These are phyloP conservation scores for Irpex rosettiformis DNA, from an alignment of 1,284 basidiomycete genomes.

Conservation along the genomic window DNA sequence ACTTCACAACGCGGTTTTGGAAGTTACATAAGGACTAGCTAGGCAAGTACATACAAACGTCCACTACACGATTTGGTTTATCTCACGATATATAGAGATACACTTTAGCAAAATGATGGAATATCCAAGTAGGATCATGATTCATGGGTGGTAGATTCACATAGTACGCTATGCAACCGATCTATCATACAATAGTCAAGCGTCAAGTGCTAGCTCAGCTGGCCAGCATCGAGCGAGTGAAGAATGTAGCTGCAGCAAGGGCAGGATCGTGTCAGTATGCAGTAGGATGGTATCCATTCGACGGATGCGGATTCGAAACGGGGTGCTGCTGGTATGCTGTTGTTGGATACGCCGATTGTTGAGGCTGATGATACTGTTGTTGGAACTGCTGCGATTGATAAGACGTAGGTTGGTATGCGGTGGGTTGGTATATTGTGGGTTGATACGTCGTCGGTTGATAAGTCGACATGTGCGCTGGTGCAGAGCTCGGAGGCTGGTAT, in stretches of 20 bases:
- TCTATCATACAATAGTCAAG: too few relatives aligned
- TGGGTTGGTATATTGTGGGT: constrained; percentile 6
- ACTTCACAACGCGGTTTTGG: too few relatives aligned
- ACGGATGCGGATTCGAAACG: background rate
- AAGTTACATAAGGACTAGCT: too few relatives aligned
- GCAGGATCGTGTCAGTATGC: background rate
- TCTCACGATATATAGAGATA: too few relatives aligned
- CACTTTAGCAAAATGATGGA: too few relatives aligned
- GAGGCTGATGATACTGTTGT: constrained; percentile 2
- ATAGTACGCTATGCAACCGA: too few relatives aligned
- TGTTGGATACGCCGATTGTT: background rate
- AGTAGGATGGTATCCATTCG: background rate
- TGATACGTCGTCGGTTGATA: constrained; percentile 6
- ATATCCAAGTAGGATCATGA: too few relatives aligned
- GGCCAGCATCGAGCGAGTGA: background rate
- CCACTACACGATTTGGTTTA: too few relatives aligned
- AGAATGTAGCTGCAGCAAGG: background rate
- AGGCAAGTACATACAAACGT: too few relatives aligned
- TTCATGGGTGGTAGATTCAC: too few relatives aligned
- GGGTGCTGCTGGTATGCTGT: constrained; percentile 2
- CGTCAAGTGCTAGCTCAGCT: background rate
- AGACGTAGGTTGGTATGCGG: constrained; percentile 3
- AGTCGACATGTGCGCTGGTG: constrained; percentile 3
- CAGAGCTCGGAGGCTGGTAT: too few relatives aligned
- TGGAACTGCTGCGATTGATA: background rate